Evolutionary conservation across 1,284 basidiomycete genomes (phyloP).

Genomic region (Sporisorium reilianum): DNA sequence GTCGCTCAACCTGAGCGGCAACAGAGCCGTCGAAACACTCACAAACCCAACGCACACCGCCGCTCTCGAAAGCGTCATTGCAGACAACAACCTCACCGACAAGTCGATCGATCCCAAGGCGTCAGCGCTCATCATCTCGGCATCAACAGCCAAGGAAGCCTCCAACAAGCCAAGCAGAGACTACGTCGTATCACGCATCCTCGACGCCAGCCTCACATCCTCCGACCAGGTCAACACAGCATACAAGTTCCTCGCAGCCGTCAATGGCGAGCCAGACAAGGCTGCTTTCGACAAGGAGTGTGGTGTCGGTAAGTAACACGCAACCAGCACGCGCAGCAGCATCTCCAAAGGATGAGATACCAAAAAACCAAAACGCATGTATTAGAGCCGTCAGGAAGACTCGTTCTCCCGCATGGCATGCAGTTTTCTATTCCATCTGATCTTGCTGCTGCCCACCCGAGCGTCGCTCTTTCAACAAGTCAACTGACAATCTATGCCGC

Average conservation of each 20-base stretch:
- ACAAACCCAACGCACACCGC: conserved; percentile 63
- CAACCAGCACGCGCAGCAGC: conserved; percentile 4
- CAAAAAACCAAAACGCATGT: conserved; percentile 62
- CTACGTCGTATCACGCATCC: conserved; percentile 79
- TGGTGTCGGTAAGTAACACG: conserved; percentile 81
- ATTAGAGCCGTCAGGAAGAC: conserved; percentile 57
- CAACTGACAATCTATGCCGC: conserved; percentile 9
- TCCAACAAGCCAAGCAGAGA: conserved; percentile 75
- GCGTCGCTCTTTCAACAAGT: neutral
- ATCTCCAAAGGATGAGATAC: conserved; percentile 49
- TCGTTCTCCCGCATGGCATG: conserved; percentile 51
- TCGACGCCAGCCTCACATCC: conserved; percentile 80
- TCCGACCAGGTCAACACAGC: conserved; percentile 83
- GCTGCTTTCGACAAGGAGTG: conserved; percentile 82
- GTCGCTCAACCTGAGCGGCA: conserved; percentile 81
- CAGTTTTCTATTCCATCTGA: conserved; percentile 46
- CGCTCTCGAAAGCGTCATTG: conserved; percentile 80
- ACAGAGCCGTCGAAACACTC: conserved; percentile 79
- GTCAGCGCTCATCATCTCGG: conserved; percentile 78
- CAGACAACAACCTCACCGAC: conserved; percentile 64
- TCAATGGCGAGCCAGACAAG: conserved; percentile 76
- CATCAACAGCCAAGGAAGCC: conserved; percentile 76
- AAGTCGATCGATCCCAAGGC: conserved; percentile 81
- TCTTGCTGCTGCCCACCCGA: conserved; percentile 17
- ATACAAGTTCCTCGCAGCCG: conserved; percentile 79